Conservation (phyloP, 495 filamentous ascomycete genomes). For the Choiromyces venosus region DNA sequence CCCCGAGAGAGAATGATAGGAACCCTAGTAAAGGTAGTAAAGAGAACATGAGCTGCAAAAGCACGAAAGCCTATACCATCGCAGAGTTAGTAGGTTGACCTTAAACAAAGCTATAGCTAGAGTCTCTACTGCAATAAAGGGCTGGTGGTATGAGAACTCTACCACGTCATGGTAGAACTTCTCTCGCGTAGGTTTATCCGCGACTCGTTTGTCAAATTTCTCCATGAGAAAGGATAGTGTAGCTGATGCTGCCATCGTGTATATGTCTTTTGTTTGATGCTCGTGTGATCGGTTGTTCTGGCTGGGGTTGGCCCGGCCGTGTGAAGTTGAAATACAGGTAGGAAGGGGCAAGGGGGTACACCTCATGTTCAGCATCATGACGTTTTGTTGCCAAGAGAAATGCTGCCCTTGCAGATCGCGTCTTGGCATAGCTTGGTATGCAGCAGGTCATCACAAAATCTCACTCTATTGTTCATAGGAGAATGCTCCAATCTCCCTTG, state of each 20-base stretch:
- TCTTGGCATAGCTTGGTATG: neutral
- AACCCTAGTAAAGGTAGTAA: constrained; percentile 26
- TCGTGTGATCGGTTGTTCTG: neutral
- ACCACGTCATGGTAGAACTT: constrained; percentile 25
- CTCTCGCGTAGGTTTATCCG: constrained; percentile 26
- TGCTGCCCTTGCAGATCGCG: neutral
- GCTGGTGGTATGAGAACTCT: constrained; percentile 27
- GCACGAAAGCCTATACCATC: constrained; percentile 19
- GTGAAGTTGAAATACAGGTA: neutral
- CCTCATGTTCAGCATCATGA: neutral
- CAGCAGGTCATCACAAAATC: neutral
- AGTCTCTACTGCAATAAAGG: constrained; percentile 25
- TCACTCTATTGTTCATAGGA: neutral
- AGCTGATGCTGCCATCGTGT: constrained; percentile 23
- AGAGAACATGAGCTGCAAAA: constrained; percentile 26
- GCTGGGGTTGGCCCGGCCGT: constrained; percentile 3
- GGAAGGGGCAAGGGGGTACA: neutral
- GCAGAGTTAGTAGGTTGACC: neutral
- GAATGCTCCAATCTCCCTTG: neutral
- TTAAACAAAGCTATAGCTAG: neutral
- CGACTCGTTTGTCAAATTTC: constrained; percentile 24
- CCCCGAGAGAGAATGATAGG: constrained; percentile 25
- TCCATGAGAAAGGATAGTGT: constrained; percentile 18
- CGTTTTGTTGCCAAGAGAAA: constrained; percentile 2
- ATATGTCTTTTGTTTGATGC: constrained; percentile 4